Evolutionary conservation across 129 eudicot genomes (phyloP), one percentile per base, ranked within the genome.

Genomic region (Ambrosia artemisiifolia): DNA sequence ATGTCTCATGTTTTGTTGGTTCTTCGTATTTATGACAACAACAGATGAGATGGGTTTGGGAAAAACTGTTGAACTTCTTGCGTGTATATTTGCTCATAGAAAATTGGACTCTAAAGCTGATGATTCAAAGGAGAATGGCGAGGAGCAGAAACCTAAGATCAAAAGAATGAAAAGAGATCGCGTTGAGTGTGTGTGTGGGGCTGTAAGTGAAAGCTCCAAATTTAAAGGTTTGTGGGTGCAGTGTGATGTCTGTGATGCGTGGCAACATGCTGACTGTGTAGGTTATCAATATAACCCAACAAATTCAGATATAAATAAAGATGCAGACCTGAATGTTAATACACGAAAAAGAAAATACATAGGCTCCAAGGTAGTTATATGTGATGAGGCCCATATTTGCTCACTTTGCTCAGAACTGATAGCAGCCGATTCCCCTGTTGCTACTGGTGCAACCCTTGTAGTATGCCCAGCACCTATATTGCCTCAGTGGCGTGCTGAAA

Each of bases 41-140:
- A 70, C 84, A 95, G 99, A 95, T 82, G 99, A 95, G 81, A 95
- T 95, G 97, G 99, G 99, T 33, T 74, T 95, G 62, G 99, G 99
- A 54, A 95, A 95, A 85, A 88, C 99, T 14, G 79, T 95, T 75
- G 99, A 95, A 88, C 89, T 95, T 44, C 96, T 95, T 72, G 95
- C 94, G 30, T 95, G 99, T 77, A 81, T 95, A 28, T 83, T 86
- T 64, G 91, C 96, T 46, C 88, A 95, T 78, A 91, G 77, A 75
- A 84, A 80, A 84, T 44, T 74, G 57, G 68, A 91, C 20, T 55
- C 84, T 72, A 85, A 82, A 75, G 66, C n/a, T 71, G 72, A 69
- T 75, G 68, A 28, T 80, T 65, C 57, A 77, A 66, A 78, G 30
- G 44, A 70, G 59, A 76, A 82, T 7, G 35, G 49, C 11, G 43